Evolutionary conservation across 2,329 filamentous ascomycete genomes (phyloP), one percentile per base, ranked within the genome.

Genomic region (Apiospora marii): DNA sequence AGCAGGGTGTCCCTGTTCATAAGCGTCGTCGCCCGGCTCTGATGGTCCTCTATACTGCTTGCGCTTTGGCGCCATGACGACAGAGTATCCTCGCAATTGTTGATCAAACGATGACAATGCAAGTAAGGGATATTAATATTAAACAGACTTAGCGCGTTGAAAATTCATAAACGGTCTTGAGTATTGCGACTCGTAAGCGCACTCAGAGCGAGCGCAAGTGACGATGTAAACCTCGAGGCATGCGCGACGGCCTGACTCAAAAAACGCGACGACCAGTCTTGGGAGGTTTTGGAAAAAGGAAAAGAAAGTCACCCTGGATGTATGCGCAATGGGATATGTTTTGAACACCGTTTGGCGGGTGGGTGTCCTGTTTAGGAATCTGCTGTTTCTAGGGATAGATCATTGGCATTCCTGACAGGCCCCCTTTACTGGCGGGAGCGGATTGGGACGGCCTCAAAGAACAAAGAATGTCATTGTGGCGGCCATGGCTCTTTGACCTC

Each of bases 51-150:
- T 53, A 41, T 34, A 41, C 16, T 58, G 46, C 58, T 70, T 70
- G 48, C 68, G 68, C 68, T 70, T 70, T 48, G 48, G 34, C 30
- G 68, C 68, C 68, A 70, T 70, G 48, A 37, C 53, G 68, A 64
- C 41, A 22, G 58, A 41, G 34, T n/a, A 64, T 13, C n/a, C 19
- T 64, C 19, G 58, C 7, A 64, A 41, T 22, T 64, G 24, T 41
- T 41, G 34, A 64, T n/a, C 14, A 64, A 64, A 64, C 41, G 19
- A 34, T 8, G 58, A 64, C 19, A 41, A 41, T 41, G 37, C 37
- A 37, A 37, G 58, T n/a, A 64, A 41, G 19, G 58, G 37, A 37
- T 37, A 64, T 41, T 41, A 3, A 30, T 64, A 5, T 7, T 10
- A 64, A 64, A 22, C 34, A 64, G 12, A 13, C 19, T n/a, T 61